Evolutionary conservation across 257 asterid genomes (phyloP), one percentile per base, ranked within the genome.

Genomic region (Capsicum rhomboideum): DNA sequence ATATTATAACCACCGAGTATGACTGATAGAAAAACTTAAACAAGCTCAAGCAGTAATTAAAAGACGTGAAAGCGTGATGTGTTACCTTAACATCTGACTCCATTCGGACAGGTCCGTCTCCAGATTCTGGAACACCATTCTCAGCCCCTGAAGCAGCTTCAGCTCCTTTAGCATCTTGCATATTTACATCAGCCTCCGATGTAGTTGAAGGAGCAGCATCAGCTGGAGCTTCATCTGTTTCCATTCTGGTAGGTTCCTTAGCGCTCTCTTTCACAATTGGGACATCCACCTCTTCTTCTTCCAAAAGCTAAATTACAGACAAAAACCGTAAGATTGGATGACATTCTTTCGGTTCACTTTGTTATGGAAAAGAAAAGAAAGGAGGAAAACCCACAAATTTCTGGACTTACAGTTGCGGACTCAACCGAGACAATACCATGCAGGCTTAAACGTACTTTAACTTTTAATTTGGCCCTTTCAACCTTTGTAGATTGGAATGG

Each of bases 1-100:
- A 46, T 49, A 4, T 21, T n/a, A 71, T 6, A 46, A 46, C 37
- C 21, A 44, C 26, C 40, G 13, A 74, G 18, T 74, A 74, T 40
- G 56, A 74, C 21, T 21, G 55, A 74, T 13, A 7, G 37, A 28
- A 56, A 21, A 46, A 74, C 53, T 40, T 44, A 74, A 44, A 74
- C 58, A 26, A 75, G 61, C 81, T 26, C 61, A 75, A 49, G 37
- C 14, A 80, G 10, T 12, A 40, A 42, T 23, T 28, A 14, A 46
- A 66, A 75, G 26, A 80, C 42, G 21, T 40, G 34, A 79, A 79
- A 10, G 37, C 23, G 10, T 28, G 44, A 53, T 59, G 67, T 52
- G 88, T 84, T 18, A 96, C 99, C 99, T 94, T 94, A 71, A 88
- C 80, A 89, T 96, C 99, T 17, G 98, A 90, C 77, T 95, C 99